Percentiles rank a stretch among this genome's conserved stretches.
Evolutionary conservation across 805 yeast genomes (phyloP).

Genomic region (Phaffomyces opuntiae): DNA sequence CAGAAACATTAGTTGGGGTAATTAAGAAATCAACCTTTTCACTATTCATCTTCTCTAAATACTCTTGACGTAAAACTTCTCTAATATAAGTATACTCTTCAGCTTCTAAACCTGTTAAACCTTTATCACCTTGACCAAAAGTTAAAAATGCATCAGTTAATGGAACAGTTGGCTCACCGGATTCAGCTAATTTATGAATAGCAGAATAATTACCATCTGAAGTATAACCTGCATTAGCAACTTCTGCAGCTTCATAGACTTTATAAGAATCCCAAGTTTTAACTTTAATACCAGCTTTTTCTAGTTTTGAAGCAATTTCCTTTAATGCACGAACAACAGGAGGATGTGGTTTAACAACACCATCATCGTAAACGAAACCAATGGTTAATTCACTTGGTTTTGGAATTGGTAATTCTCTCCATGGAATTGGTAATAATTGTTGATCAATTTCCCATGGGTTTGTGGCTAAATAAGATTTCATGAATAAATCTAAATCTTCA

Average conservation of each 20-base stretch:
- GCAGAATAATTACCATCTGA: constrained; percentile 65
- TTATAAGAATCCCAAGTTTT: constrained; percentile 52
- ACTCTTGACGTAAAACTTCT: constrained; percentile 52
- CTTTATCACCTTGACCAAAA: constrained; percentile 50
- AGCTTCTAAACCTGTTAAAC: constrained; percentile 42
- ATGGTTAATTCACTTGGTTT: constrained; percentile 42
- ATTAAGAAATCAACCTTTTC: constrained; percentile 58
- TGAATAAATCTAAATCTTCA: constrained; percentile 63
- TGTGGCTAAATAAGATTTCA: constrained; percentile 42
- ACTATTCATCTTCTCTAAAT: constrained; percentile 43
- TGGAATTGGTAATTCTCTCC: constrained; percentile 30
- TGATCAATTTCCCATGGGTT: constrained; percentile 54
- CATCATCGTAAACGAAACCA: constrained; percentile 60
- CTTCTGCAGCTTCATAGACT: constrained; percentile 50
- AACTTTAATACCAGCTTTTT: constrained; percentile 51
- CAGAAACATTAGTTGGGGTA: constrained; percentile 61
- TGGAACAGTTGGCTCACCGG: constrained; percentile 66
- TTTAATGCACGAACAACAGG: constrained; percentile 54
- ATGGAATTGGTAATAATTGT: constrained; percentile 29
- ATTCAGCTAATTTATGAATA: constrained; percentile 40
- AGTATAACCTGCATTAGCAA: constrained; percentile 47
- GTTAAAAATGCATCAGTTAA: constrained; percentile 57
- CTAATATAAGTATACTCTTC: constrained; percentile 48
- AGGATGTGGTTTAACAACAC: constrained; percentile 59
- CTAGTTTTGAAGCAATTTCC: constrained; percentile 44